Percentiles rank a stretch among this genome's conserved stretches.
Conservation (phyloP, 2,329 filamentous ascomycete species). For the Aspergillus transmontanensis region DNA sequence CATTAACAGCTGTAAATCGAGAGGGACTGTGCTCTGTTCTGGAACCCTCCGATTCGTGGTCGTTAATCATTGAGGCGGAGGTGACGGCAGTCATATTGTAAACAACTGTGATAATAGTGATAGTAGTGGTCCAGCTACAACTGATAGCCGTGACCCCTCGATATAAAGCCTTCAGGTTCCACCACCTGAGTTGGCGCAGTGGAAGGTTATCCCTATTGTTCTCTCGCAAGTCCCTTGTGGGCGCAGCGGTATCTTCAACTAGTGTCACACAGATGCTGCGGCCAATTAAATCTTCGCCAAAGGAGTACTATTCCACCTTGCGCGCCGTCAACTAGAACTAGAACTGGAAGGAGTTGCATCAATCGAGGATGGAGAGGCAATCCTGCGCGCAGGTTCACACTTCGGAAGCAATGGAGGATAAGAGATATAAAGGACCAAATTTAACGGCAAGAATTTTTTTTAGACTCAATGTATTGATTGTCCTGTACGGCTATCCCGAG, state of each 20-base stretch:
- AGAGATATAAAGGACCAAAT: not conserved
- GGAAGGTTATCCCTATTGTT: not conserved
- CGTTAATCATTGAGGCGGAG: conserved; percentile 35
- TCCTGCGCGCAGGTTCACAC: not conserved
- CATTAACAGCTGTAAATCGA: conserved; percentile 51
- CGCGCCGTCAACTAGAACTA: not conserved
- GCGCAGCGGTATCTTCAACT: not conserved
- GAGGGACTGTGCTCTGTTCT: conserved; percentile 46
- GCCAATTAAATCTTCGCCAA: not conserved
- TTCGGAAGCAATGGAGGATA: not conserved
- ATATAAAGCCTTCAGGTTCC: not conserved
- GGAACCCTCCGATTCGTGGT: conserved; percentile 34
- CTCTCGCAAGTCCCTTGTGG: not conserved
- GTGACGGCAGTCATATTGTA: conserved; percentile 39
- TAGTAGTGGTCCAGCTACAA: not conserved
- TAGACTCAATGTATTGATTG: not conserved
- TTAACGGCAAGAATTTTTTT: not conserved
- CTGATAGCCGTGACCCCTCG: not conserved
- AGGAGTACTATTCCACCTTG: not conserved
- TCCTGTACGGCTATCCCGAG: not conserved
- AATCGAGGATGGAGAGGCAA: not conserved
- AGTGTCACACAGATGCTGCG: not conserved
- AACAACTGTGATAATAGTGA: not conserved
- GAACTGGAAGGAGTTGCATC: not conserved
- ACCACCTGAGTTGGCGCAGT: not conserved